phyloP scores from a whole-genome alignment of 2,329 filamentous ascomycete species.

The Botrytis porri region DNA sequence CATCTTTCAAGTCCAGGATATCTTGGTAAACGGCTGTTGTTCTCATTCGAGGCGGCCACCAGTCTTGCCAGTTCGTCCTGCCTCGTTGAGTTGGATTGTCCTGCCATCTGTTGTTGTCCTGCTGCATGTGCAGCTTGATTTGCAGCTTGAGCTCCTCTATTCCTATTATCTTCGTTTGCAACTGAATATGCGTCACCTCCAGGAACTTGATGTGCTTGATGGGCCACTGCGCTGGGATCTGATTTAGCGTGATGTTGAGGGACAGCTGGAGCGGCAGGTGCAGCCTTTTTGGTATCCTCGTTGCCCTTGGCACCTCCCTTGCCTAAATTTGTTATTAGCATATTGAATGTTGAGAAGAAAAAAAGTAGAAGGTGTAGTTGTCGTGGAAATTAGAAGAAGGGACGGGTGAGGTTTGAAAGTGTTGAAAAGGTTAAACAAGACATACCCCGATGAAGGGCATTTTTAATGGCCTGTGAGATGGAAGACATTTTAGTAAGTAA shows the following conservation, averaged over 20 bases:
- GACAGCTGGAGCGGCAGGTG: constrained; percentile 54
- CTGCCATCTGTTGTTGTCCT: constrained; percentile 50
- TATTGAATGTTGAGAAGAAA: background rate
- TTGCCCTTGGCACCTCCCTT: constrained; percentile 48
- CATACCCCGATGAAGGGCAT: constrained; percentile 19
- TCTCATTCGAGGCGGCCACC: constrained; percentile 87
- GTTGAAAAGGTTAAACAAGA: background rate
- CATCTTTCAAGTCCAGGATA: constrained; percentile 86
- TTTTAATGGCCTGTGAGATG: constrained; percentile 20
- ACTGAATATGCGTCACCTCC: constrained; percentile 59
- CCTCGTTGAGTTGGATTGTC: constrained; percentile 47
- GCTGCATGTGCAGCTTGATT: constrained; percentile 62
- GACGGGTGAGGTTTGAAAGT: background rate
- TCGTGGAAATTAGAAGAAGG: too few species aligned
- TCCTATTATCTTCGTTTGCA: constrained; percentile 57
- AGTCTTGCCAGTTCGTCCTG: constrained; percentile 78
- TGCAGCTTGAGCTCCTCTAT: constrained; percentile 66
- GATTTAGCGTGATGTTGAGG: constrained; percentile 38
- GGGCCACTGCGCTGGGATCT: constrained; percentile 59
- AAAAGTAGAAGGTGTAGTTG: background rate
- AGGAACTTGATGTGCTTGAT: constrained; percentile 50
- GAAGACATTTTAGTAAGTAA: constrained; percentile 20
- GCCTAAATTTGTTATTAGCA: constrained; percentile 7
- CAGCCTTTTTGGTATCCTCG: constrained; percentile 49
- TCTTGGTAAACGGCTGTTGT: constrained; percentile 76